phyloP scores from a whole-genome alignment of 257 asterid species.

The Scutellaria baicalensis region DNA sequence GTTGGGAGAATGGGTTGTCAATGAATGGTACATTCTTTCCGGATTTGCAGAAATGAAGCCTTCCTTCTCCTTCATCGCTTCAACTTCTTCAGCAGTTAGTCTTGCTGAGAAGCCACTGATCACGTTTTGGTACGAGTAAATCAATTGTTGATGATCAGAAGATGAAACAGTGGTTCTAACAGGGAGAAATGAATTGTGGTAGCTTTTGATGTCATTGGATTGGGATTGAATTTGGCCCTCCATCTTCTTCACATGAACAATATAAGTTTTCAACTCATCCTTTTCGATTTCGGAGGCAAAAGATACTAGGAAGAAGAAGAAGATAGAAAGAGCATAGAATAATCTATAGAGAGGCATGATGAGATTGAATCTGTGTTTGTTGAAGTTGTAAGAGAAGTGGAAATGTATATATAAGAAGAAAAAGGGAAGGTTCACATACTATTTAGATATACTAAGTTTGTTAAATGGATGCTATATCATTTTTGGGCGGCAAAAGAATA shows the following conservation, averaged over 20 bases:
- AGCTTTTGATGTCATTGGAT: neutral
- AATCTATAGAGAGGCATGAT: neutral
- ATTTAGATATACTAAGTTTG: neutral
- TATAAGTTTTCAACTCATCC: conserved; percentile 10
- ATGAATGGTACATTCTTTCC: conserved; percentile 6
- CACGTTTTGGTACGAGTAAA: conserved; percentile 22
- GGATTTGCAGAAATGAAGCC: conserved; percentile 20
- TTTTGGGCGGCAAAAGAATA: neutral
- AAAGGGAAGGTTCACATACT: neutral
- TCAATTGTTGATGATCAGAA: neutral
- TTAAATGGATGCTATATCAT: conserved; percentile 4
- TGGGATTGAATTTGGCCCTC: neutral
- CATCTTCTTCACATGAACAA: conserved; percentile 16
- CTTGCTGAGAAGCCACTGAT: conserved; percentile 29
- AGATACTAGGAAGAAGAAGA: neutral
- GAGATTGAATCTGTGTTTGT: neutral
- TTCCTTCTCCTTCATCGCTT: conserved; percentile 11
- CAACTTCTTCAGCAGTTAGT: conserved; percentile 9
- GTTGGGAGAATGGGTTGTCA: conserved; percentile 31
- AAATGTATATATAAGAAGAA: conserved; percentile 6
- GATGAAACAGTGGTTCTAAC: neutral
- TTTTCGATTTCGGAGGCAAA: neutral
- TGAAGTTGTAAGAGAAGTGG: neutral
- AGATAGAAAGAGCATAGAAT: neutral
- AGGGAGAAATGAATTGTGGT: conserved; percentile 12